Base-by-base conservation (phyloP, 257 asterid genomes). In the Cruciata laevipes region DNA sequence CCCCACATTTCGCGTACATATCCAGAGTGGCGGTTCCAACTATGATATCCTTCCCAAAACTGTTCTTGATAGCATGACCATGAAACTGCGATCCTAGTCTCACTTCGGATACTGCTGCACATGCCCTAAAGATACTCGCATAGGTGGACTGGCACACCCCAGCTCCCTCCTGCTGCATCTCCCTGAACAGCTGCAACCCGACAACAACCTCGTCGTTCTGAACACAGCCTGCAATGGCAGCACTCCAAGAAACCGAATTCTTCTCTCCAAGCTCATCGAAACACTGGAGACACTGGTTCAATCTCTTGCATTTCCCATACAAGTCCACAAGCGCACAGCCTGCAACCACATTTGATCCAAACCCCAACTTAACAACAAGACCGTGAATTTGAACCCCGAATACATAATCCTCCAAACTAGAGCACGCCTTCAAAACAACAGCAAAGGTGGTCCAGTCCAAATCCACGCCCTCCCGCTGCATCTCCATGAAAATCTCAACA, bases 221-320 rank as follows among this genome's bases (percentile, higher is more conserved):
- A 69, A 79, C 77, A 55, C 86, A 76, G 16, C 95, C 95, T 3
- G 95, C 98, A 37, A 91, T 85, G 21, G 80, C 49, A 23, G 98
- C 98, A 10, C 98, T 91, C 98, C 98, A 91, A 1, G 96, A 82
- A 69, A 91, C 95, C 89, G 84, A 80, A 37, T 87, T 89, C 79
- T 79, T 91, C 63, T 75, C 84, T 0, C 88, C 85, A 87, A 91
- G 90, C 33, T 82, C 76, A 62, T 67, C 1, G 24, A 91, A 89
- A 71, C 86, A 76, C 20, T 58, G 27, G 42, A 84, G 10, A 0
- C 95, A 84, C 40, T 87, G 91, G 59, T 77, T 38, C 68, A 89
- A 68, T 62, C 77, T 85, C 87, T 83, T 89, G 83, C 98, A 87
- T 76, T 91, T 91, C 20, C 90, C 90, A 76, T 91, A 91, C 98